phyloP scores from a whole-genome alignment of 306 rosid genomes.

The Cyamopsis tetragonoloba region DNA sequence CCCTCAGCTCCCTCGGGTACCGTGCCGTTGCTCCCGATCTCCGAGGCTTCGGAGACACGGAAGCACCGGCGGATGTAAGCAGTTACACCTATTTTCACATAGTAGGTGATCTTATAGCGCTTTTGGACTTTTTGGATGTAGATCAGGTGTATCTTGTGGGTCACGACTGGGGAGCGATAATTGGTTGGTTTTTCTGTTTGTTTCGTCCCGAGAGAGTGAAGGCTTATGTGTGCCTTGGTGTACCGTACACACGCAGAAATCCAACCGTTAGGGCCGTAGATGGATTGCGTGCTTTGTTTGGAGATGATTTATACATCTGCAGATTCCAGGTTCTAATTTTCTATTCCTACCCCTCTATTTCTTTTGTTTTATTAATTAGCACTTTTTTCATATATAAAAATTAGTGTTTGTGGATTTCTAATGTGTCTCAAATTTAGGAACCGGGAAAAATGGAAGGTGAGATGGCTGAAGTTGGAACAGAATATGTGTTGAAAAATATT shows the following conservation, averaged over 20 bases:
- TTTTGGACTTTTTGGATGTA: background rate
- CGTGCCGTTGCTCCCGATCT: constrained; percentile 37
- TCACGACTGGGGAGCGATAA: constrained; percentile 41
- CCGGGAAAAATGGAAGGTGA: constrained; percentile 24
- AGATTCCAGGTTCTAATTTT: constrained; percentile 33
- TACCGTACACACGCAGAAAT: constrained; percentile 19
- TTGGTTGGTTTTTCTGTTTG: constrained; percentile 38
- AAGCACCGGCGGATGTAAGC: background rate
- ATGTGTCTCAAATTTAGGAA: background rate
- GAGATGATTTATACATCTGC: constrained; percentile 40
- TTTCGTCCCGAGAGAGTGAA: constrained; percentile 27
- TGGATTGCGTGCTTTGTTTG: constrained; percentile 19
- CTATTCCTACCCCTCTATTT: too few species aligned
- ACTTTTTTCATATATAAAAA: too few species aligned
- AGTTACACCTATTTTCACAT: constrained; percentile 23
- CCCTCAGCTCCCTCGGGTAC: constrained; percentile 32
- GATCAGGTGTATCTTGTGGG: constrained; percentile 31
- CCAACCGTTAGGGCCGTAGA: constrained; percentile 22
- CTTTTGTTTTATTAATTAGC: too few species aligned
- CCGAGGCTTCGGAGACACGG: constrained; percentile 39
- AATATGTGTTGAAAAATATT: constrained; percentile 10
- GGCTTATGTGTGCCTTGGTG: constrained; percentile 38
- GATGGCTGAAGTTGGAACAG: background rate
- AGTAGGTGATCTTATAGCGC: constrained; percentile 29
- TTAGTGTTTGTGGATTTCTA: background rate